Percentiles rank a stretch among this genome's conserved stretches.
Conservation (phyloP, 2,329 filamentous ascomycete genomes). For the Colletotrichum magnum region DNA sequence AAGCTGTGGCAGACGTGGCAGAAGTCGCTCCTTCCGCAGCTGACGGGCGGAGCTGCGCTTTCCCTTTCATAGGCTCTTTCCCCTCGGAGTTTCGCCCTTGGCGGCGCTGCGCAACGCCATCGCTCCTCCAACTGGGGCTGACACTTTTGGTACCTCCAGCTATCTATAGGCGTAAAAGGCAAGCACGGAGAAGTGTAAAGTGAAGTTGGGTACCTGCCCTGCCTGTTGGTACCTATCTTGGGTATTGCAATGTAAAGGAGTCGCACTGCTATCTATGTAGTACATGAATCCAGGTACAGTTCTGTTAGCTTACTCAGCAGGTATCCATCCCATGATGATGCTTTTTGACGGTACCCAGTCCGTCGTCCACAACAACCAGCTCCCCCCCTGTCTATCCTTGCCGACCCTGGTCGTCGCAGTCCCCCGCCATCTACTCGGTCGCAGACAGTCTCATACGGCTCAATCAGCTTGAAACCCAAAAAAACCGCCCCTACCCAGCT, state of each 20-base stretch:
- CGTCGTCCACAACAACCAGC: slow-evolving; percentile 30
- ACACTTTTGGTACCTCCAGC: too few relatives aligned
- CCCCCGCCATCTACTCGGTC: slow-evolving; percentile 25
- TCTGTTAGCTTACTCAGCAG: too few relatives aligned
- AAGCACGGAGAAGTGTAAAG: too few relatives aligned
- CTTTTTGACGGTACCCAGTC: background rate
- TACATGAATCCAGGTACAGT: too few relatives aligned
- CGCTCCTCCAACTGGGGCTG: background rate
- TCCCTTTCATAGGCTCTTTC: too few relatives aligned
- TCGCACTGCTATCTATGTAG: too few relatives aligned
- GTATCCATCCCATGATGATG: too few relatives aligned
- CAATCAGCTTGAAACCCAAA: slow-evolving; percentile 40
- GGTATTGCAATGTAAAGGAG: too few relatives aligned
- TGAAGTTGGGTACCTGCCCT: too few relatives aligned
- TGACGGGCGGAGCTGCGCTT: slow-evolving; percentile 5
- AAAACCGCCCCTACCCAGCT: slow-evolving; percentile 32
- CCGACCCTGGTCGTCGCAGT: slow-evolving; percentile 20
- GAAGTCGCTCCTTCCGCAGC: background rate
- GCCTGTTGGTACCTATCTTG: too few relatives aligned
- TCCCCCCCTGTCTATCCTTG: slow-evolving; percentile 27
- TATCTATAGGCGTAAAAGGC: too few relatives aligned
- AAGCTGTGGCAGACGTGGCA: background rate
- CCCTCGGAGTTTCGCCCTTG: too few relatives aligned
- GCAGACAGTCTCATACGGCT: slow-evolving; percentile 39
- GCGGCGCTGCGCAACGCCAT: background rate